Base-by-base conservation (phyloP, 1,139 yeast genomes). In the Debaryomycetaceae sp. region DNA sequence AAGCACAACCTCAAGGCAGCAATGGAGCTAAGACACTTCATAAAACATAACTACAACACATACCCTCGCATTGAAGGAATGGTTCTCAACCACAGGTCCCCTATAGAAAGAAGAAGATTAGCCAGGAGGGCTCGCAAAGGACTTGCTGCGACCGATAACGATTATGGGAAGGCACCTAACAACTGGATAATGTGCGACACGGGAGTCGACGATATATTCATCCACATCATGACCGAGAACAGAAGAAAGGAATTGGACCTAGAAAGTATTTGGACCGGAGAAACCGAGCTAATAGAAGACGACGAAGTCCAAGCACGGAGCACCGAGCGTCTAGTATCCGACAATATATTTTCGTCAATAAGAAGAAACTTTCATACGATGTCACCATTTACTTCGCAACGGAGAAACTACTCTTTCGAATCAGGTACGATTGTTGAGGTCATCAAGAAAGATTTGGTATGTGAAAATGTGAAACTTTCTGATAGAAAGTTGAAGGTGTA, bases 161-260 rank as follows among this genome's bases (percentile, higher is more conserved):
- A 68, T 42, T 82, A 78, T 56, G 87, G 87, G 1, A 69, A 72
- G 13, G 57, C 72, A 2, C 73, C 84, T 6, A 86, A 85, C 52
- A 76, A 84, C 31, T 91, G 98, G 98, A 81, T 88, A 23, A 81
- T 88, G 76, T 72, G 90, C 44, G 89, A 87, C 53, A 76, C 88
- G 36, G 72, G 75, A 31, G 65, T 80, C 2, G 86, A 83, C 50
- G 80, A 81, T 24, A 73, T 88, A 4, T 77, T 75, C 46, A 75
- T 90, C 36, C 96, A 91, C 62, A 66, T 91, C 39, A 65, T 91
- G 56, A 87, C 96, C 0, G 70, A 75, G 8, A 82, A 80, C 35
- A 78, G 95, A 62, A 71, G 97, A 47, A 60, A 63, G 22, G 84
- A 80, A 48, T 66, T 91, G 48, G 80, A 85, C 52, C 72, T 91